phyloP scores from a whole-genome alignment of 371 early-diverging fungal genomes.

The Batrachochytrium dendrobatidis region DNA sequence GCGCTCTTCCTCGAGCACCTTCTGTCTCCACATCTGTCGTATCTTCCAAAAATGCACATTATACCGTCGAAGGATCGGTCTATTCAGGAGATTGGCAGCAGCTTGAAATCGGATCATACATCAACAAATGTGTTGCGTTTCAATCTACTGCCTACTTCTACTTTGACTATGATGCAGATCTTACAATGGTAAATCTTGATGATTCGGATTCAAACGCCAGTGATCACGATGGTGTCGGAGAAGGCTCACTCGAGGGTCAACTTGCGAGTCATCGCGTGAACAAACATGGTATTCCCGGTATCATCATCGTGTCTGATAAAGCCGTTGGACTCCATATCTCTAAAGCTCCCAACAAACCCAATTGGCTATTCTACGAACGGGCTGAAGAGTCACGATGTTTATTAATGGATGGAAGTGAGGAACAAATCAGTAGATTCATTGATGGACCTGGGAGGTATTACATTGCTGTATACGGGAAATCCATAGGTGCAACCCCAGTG shows the following conservation, averaged over 20 bases:
- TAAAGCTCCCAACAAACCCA: constrained; percentile 7
- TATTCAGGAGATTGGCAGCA: background rate
- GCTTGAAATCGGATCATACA: background rate
- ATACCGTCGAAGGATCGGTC: too few relatives aligned
- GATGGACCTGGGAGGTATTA: constrained; percentile 14
- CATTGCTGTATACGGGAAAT: constrained; percentile 11
- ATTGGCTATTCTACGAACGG: constrained; percentile 10
- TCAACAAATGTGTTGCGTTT: background rate
- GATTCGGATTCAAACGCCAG: background rate
- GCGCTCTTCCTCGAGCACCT: too few relatives aligned
- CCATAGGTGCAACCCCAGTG: background rate
- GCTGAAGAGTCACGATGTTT: constrained; percentile 10
- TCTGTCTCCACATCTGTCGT: too few relatives aligned
- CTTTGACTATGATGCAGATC: constrained; percentile 3
- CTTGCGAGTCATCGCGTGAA: background rate
- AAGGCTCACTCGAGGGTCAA: background rate
- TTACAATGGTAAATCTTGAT: background rate
- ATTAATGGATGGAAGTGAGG: constrained; percentile 9
- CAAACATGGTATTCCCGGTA: constrained; percentile 3
- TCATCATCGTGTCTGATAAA: constrained; percentile 9
- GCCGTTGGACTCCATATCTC: constrained; percentile 12
- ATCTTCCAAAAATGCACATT: too few relatives aligned
- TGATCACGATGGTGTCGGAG: background rate
- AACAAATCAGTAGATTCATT: constrained; percentile 2
- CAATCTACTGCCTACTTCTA: background rate